These are phyloP conservation scores for Pythium aphanidermatum DNA, from an alignment of 352 stramenopile genomes.

Conservation along the genomic window DNA sequence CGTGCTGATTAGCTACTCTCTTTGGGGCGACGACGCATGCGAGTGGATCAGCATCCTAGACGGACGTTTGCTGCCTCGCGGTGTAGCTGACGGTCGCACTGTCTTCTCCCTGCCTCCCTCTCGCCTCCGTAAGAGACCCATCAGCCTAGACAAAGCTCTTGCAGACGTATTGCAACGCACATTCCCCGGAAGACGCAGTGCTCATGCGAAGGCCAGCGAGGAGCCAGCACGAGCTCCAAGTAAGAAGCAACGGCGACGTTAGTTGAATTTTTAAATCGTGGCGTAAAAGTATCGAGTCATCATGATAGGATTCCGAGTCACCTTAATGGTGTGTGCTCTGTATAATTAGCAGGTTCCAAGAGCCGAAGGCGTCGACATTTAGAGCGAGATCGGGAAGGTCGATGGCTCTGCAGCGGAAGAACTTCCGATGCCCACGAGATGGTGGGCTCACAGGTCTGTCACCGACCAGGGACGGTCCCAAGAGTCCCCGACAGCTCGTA, in stretches of 20 bases:
- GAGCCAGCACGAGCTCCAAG: background rate
- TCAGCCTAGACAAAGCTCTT: slow-evolving; percentile 43
- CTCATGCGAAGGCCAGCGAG: background rate
- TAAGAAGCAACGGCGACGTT: background rate
- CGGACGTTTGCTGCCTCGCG: slow-evolving; percentile 63
- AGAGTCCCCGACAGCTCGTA: too few relatives aligned
- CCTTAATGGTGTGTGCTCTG: too few relatives aligned
- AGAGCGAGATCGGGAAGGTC: too few relatives aligned
- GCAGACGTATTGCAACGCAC: slow-evolving; percentile 49
- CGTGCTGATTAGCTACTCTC: slow-evolving; percentile 54
- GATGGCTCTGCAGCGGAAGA: slow-evolving; percentile 51
- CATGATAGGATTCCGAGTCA: too few relatives aligned
- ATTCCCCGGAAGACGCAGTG: slow-evolving; percentile 29
- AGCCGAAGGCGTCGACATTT: too few relatives aligned
- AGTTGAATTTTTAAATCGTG: too few relatives aligned
- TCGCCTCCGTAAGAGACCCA: slow-evolving; percentile 27
- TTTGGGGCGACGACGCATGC: slow-evolving; percentile 44
- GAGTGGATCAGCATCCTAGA: slow-evolving; percentile 73
- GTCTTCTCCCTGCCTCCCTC: slow-evolving; percentile 35
- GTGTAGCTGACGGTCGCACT: slow-evolving; percentile 45
- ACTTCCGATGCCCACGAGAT: slow-evolving; percentile 46
- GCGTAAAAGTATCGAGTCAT: too few relatives aligned
- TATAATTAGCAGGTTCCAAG: too few relatives aligned
- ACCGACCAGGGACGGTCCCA: too few relatives aligned
- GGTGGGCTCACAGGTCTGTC: slow-evolving; percentile 2